These are phyloP conservation scores for Gremmenia infestans DNA, from an alignment of 2,329 filamentous ascomycete genomes.

Conservation along the genomic window DNA sequence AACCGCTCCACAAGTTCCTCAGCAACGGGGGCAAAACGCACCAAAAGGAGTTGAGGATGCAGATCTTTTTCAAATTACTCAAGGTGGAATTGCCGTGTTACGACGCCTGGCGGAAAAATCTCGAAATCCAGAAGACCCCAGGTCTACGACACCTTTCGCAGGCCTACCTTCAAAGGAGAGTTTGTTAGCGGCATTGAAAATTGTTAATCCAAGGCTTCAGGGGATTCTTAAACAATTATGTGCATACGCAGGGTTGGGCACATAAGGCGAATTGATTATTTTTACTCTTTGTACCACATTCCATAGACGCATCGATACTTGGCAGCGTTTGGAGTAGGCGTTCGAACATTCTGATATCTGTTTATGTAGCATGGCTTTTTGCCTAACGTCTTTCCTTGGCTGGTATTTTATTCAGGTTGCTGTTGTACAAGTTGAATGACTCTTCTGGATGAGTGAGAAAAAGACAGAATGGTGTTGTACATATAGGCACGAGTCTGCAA, in stretches of 20 bases:
- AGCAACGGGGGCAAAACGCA: slow-evolving; percentile 28
- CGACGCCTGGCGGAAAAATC: slow-evolving; percentile 64
- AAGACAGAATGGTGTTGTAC: slow-evolving; percentile 18
- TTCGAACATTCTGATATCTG: slow-evolving; percentile 18
- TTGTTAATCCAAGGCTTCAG: slow-evolving; percentile 57
- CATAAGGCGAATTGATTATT: slow-evolving; percentile 25
- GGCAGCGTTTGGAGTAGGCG: slow-evolving; percentile 29
- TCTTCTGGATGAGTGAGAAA: slow-evolving; percentile 10
- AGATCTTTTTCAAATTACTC: slow-evolving; percentile 48
- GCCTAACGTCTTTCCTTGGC: slow-evolving; percentile 14
- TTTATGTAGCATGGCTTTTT: slow-evolving; percentile 19
- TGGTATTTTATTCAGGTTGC: slow-evolving; percentile 6
- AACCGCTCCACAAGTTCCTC: slow-evolving; percentile 49
- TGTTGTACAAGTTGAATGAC: slow-evolving; percentile 24
- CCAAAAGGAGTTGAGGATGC: slow-evolving; percentile 32
- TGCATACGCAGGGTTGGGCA: slow-evolving; percentile 53
- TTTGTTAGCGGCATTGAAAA: slow-evolving; percentile 61
- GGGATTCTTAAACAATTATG: slow-evolving; percentile 66
- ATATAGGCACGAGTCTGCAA: slow-evolving; percentile 22
- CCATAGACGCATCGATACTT: slow-evolving; percentile 29
- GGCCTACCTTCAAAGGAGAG: slow-evolving; percentile 63
- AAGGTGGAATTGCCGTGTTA: slow-evolving; percentile 64
- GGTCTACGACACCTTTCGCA: slow-evolving; percentile 50
- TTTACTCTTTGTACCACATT: slow-evolving; percentile 26
- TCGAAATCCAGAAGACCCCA: slow-evolving; percentile 48